phyloP scores from a whole-genome alignment of 139 green algal genomes.

The Astrephomene gubernaculifera region DNA sequence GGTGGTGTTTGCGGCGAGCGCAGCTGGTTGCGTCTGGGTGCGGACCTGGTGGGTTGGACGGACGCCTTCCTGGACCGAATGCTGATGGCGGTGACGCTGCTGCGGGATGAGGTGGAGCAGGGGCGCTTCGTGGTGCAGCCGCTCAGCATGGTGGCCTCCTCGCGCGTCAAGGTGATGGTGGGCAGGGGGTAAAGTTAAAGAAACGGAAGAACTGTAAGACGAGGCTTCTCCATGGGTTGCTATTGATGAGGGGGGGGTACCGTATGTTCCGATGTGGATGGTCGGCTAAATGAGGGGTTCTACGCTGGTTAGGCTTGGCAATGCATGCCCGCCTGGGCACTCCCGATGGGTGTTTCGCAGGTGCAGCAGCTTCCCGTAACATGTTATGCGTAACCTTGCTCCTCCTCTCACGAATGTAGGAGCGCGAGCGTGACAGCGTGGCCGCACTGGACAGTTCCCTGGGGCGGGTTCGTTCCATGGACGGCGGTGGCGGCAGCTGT shows the following conservation, averaged over 20 bases:
- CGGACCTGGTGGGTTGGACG: constrained; percentile 55
- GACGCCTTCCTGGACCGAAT: constrained; percentile 72
- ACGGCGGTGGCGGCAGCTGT: too few relatives aligned
- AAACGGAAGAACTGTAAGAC: too few relatives aligned
- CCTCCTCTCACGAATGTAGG: background rate
- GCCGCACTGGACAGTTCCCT: background rate
- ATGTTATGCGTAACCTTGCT: background rate
- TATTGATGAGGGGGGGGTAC: too few relatives aligned
- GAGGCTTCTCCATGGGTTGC: too few relatives aligned
- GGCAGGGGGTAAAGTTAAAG: too few relatives aligned
- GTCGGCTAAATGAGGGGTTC: background rate
- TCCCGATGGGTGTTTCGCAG: background rate
- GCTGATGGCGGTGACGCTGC: constrained; percentile 67
- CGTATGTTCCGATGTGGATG: background rate
- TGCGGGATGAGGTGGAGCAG: constrained; percentile 69
- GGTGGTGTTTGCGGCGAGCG: constrained; percentile 56
- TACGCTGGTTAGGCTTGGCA: background rate
- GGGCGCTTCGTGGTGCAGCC: constrained; percentile 62
- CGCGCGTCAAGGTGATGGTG: constrained; percentile 20
- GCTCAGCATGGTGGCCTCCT: constrained; percentile 47
- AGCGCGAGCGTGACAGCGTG: background rate
- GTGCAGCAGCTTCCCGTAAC: background rate
- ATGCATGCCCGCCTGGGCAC: background rate
- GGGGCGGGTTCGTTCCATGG: too few relatives aligned
- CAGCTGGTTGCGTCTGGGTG: constrained; percentile 52